Conservation (phyloP, 495 filamentous ascomycete genomes). For the Tuber melanosporum region DNA sequence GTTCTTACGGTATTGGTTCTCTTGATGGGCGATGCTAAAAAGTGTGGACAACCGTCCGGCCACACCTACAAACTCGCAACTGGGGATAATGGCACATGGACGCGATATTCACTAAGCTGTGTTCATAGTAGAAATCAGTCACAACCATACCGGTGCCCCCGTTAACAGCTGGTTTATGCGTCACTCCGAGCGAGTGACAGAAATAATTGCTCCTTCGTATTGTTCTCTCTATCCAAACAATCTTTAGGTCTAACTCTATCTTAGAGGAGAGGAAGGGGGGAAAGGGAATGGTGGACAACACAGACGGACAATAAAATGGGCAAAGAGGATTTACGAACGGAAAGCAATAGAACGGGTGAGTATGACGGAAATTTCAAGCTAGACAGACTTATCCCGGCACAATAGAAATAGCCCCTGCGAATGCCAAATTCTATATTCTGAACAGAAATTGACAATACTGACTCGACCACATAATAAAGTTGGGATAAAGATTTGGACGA, state of each 20-base stretch:
- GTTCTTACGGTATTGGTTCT: too few relatives aligned
- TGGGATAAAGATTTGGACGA: background rate
- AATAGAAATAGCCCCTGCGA: background rate
- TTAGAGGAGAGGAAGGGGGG: background rate
- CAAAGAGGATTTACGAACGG: background rate
- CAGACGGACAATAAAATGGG: background rate
- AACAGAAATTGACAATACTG: background rate
- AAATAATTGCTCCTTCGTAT: background rate
- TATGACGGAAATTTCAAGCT: background rate
- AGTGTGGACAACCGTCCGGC: too few relatives aligned
- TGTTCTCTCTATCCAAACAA: too few relatives aligned
- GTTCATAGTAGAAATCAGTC: too few relatives aligned
- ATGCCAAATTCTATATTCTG: background rate
- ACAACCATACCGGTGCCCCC: too few relatives aligned
- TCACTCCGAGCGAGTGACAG: too few relatives aligned
- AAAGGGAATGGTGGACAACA: background rate
- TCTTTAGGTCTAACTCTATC: background rate
- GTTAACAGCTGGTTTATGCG: background rate
- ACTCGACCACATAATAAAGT: background rate
- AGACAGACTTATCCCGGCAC: background rate
- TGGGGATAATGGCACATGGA: too few relatives aligned
- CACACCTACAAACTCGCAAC: too few relatives aligned
- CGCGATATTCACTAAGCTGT: too few relatives aligned
- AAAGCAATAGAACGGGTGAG: background rate
- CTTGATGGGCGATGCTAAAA: too few relatives aligned